These are phyloP conservation scores for Penicillium goetzii DNA, from an alignment of 495 filamentous ascomycete species.

Conservation along the genomic window DNA sequence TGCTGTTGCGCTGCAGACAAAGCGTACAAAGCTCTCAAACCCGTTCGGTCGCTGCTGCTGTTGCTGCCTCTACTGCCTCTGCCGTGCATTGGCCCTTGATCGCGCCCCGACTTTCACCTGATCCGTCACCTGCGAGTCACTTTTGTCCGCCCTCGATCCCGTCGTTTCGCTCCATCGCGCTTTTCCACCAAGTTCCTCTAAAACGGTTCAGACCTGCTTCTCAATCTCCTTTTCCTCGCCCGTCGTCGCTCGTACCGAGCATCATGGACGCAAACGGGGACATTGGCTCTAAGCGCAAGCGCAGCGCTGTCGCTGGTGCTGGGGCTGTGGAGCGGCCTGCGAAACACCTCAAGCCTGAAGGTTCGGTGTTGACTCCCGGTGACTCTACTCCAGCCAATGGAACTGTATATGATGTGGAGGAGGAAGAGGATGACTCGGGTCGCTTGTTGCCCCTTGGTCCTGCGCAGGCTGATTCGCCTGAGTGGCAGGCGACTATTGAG, in stretches of 20 bases:
- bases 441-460: constrained; percentile 45
- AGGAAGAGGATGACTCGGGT: constrained; percentile 47
- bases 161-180: constrained; percentile 14
- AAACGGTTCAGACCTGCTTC: constrained; percentile 13
- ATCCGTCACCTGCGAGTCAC: constrained; percentile 12
- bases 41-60: constrained; percentile 15
- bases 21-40: constrained; percentile 12
- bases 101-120: constrained; percentile 5
- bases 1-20: constrained; percentile 14
- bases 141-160: constrained; percentile 10
- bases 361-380: constrained; percentile 44
- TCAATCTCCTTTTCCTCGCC: constrained; percentile 9
- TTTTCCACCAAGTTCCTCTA: constrained; percentile 15
- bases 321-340: constrained; percentile 55
- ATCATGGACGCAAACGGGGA: constrained; percentile 60
- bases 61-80: constrained; percentile 12
- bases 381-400: constrained; percentile 54
- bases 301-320: constrained; percentile 48
- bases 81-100: constrained; percentile 18
- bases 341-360: constrained; percentile 59
- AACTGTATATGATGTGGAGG: constrained; percentile 52
- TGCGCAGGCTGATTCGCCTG: constrained; percentile 78
- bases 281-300: constrained; percentile 62
- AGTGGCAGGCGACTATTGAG: constrained; percentile 97
- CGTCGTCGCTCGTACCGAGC: constrained; percentile 13